Evolutionary conservation across 1,284 basidiomycete species (phyloP).

Genomic region (Pseudozyma tsukubaensis): DNA sequence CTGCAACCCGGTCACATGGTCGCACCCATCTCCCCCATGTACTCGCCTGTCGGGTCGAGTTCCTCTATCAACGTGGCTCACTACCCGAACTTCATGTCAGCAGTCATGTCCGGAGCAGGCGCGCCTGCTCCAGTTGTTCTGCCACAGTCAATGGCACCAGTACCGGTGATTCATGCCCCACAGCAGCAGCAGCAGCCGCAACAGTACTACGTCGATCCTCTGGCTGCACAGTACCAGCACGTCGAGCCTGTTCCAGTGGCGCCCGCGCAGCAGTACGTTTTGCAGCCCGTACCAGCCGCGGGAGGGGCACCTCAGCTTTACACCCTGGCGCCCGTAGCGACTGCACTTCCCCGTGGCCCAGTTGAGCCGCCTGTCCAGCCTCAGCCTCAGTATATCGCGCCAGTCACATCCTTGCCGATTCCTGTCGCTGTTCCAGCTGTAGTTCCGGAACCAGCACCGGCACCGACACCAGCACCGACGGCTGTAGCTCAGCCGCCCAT

Average conservation of each 20-base stretch:
- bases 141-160: slow-evolving; percentile 16
- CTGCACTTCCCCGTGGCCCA: too few species aligned
- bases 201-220: slow-evolving; percentile 5
- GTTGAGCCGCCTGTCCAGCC: too few species aligned
- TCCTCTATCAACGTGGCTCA: slow-evolving; percentile 38
- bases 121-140: slow-evolving; percentile 9
- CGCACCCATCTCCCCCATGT: slow-evolving; percentile 35
- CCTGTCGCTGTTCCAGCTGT: not conserved
- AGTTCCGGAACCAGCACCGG: not conserved
- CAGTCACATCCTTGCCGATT: not conserved
- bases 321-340: not conserved
- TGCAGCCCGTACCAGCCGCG: slow-evolving; percentile 1
- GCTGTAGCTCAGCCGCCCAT: not conserved
- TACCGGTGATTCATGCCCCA: slow-evolving; percentile 12
- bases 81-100: slow-evolving; percentile 22
- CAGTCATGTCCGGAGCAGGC: slow-evolving; percentile 18
- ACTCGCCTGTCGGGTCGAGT: slow-evolving; percentile 35
- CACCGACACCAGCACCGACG: not conserved
- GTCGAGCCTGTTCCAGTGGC: not conserved
- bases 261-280: not conserved
- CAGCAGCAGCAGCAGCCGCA: slow-evolving; percentile 19
- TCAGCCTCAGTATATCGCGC: too few species aligned
- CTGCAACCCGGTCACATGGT: slow-evolving; percentile 43
- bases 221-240: slow-evolving; percentile 6
- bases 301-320: not conserved